phyloP scores from a whole-genome alignment of 1,284 basidiomycete species.

The Boletus semigastroideus region DNA sequence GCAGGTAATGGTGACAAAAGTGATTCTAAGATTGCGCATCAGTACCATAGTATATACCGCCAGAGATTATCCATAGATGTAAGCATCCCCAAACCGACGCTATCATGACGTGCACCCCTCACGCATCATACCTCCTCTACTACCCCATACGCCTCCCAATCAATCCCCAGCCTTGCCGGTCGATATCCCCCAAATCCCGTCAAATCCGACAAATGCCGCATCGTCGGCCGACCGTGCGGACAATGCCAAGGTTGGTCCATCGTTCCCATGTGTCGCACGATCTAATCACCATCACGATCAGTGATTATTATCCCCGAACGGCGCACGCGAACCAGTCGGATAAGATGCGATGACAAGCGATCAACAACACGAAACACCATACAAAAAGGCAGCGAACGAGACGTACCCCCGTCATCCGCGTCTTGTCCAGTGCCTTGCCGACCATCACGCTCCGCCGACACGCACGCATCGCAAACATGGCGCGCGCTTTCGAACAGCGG shows the following conservation, averaged over 20 bases:
- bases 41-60: conserved; percentile 19
- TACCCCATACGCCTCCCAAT: conserved; percentile 25
- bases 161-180: conserved; percentile 10
- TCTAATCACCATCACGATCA: too few relatives aligned
- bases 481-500: conserved; percentile 88
- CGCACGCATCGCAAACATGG: conserved; percentile 96
- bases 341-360: too few relatives aligned
- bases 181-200: conserved; percentile 28
- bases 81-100: too few relatives aligned
- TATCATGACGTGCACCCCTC: too few relatives aligned
- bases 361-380: too few relatives aligned
- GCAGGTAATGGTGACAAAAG: background rate
- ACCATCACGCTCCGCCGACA: conserved; percentile 98
- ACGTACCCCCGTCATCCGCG: conserved; percentile 77
- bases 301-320: too few relatives aligned
- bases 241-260: conserved; percentile 99
- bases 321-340: too few relatives aligned
- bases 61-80: too few relatives aligned
- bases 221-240: conserved; percentile 94
- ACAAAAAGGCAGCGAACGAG: too few relatives aligned
- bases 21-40: conserved; percentile 16
- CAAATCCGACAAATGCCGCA: conserved; percentile 72
- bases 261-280: conserved; percentile 90
- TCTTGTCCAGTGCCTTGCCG: conserved; percentile 75
- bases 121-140: background rate